Base-by-base conservation (phyloP, 805 yeast species). In the Ogataea philodendri region DNA sequence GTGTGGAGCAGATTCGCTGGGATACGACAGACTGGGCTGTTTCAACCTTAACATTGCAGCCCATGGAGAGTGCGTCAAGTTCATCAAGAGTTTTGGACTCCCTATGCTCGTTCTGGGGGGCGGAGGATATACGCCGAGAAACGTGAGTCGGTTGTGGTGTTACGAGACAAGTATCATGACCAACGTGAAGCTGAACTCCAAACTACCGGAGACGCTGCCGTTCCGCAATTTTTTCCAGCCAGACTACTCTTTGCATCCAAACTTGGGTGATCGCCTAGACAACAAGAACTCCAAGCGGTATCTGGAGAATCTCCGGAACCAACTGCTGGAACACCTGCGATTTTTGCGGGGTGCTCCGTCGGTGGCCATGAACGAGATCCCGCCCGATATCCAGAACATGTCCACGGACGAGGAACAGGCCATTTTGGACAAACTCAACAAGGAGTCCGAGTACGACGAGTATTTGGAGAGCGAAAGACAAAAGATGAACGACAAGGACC, bases 101-200 rank as follows among this genome's bases (percentile, higher is more conserved):
- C 97, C 97, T 7, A 76, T 87, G 74, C 66, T 90, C 47, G 95
- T 89, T 5, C 66, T 90, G 9, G 98, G 98, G 15, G 98, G 98
- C 34, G 98, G 98, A 42, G 98, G 98, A 13, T 90, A 90, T 62
- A 93, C 98, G 2, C 95, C 95, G 57, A 72, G 97, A 53, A 90
- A 90, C 55, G 98, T 90, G 9, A 82, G 94, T 24, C 70, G 97
- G 49, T 72, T 94, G 20, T 90, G 98, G 98, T 83, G 96, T 51
- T 88, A 83, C 59, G 98, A 90, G 62, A 90, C 97, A 1, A 90
- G 96, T 22, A 70, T 93, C 17, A 71, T 90, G 55, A 81, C 93
- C 47, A 82, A 85, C 49, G 86, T 82, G 9, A 71, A 81, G 30
- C 66, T 90, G 51, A 84, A 86, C 16, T 63, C 81, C n/a, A 81